phyloP scores from a whole-genome alignment of 176 grass and related monocot genomes.

The Rhipidocladum racemiflorum region DNA sequence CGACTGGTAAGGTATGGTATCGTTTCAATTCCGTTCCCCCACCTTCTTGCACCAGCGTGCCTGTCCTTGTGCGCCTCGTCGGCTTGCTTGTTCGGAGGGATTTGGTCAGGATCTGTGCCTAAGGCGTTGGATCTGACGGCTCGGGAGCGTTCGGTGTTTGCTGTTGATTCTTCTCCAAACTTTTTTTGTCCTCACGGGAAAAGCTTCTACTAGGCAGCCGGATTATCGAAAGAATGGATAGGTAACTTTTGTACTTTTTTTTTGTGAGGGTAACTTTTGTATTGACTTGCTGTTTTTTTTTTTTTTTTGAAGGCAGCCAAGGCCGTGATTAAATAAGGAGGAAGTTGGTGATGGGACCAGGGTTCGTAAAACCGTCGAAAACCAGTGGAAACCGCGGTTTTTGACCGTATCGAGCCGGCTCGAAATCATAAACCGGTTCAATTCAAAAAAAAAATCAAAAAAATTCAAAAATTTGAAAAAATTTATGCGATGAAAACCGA shows the following conservation, averaged over 20 bases:
- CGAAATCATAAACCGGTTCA: too few species aligned
- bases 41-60: background rate
- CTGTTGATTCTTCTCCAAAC: slow-evolving; percentile 6
- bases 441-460: too few species aligned
- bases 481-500: too few species aligned
- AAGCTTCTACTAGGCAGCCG: slow-evolving; percentile 1
- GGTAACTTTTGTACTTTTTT: slow-evolving; percentile 32
- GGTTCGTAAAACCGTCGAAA: too few species aligned
- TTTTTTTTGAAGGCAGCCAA: too few species aligned
- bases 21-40: slow-evolving; percentile 19
- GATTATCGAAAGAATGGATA: slow-evolving; percentile 50
- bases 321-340: too few species aligned
- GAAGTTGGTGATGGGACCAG: too few species aligned
- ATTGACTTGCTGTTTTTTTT: slow-evolving; percentile 10
- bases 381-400: too few species aligned
- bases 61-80: background rate
- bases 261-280: slow-evolving; percentile 2
- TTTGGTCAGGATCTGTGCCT: slow-evolving; percentile 47
- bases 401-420: too few species aligned
- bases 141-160: background rate
- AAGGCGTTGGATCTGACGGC: slow-evolving; percentile 34
- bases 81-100: slow-evolving; percentile 23
- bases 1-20: slow-evolving; percentile 43
- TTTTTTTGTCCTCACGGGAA: slow-evolving; percentile 15
- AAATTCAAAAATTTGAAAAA: too few species aligned